phyloP scores from a whole-genome alignment of 495 filamentous ascomycete species.

The Penicillium simplicissimum region DNA sequence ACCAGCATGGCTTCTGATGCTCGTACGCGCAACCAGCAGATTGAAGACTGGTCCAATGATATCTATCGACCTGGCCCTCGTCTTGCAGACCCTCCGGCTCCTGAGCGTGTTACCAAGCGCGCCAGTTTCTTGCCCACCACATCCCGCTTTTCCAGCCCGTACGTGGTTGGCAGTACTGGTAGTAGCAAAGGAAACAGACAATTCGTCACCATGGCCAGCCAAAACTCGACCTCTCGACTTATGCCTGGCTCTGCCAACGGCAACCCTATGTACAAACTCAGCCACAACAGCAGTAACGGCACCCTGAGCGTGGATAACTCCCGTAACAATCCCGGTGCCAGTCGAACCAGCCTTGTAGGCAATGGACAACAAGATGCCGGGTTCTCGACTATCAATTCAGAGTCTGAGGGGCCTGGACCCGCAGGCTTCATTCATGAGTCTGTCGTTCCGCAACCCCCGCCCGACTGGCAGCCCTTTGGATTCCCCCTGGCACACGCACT shows the following conservation, averaged over 20 bases:
- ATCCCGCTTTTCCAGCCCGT: constrained; percentile 93
- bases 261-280: constrained; percentile 66
- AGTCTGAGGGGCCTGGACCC: constrained; percentile 75
- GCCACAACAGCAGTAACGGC: constrained; percentile 66
- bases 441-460: constrained; percentile 95
- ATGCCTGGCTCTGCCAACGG: constrained; percentile 56
- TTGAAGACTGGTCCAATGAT: constrained; percentile 98
- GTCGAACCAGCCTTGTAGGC: constrained; percentile 53
- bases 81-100: constrained; percentile 65
- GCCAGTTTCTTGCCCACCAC: constrained; percentile 79
- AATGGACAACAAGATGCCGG: constrained; percentile 40
- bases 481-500: constrained; percentile 92
- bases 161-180: constrained; percentile 63
- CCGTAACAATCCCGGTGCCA: constrained; percentile 42
- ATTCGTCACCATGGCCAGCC: constrained; percentile 95
- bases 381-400: constrained; percentile 57
- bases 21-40: constrained; percentile 84
- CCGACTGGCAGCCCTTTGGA: constrained; percentile 95
- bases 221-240: constrained; percentile 75
- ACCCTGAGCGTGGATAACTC: constrained; percentile 49
- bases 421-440: constrained; percentile 92
- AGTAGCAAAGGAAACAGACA: constrained; percentile 50
- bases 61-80: constrained; percentile 90
- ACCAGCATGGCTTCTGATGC: constrained; percentile 68
- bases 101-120: constrained; percentile 75